Evolutionary conservation across 2,329 filamentous ascomycete species (phyloP), one percentile per base, ranked within the genome.

Genomic region (Tolypocladium tropicale): DNA sequence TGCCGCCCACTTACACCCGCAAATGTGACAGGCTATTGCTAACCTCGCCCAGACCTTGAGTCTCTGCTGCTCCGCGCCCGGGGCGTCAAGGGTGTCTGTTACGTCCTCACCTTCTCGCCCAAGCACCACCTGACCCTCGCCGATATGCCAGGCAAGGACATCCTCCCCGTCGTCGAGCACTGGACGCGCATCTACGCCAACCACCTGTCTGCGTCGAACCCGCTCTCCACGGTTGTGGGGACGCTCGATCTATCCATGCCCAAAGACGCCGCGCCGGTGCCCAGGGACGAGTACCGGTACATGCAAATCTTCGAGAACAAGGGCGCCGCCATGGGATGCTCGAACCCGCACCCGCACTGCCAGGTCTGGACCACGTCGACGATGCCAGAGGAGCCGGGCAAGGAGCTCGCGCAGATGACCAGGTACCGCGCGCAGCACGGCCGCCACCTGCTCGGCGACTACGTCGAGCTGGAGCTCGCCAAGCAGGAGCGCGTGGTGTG

Each of bases 271-370:
- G 67, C 69, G 11, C 72, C 72, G 6, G 49, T 64, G 1, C 86
- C 90, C 5, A 83, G 79, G 53, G 81, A 88, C 54, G 90, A 95
- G 72, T 90, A 95, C 65, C 84, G 88, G 55, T 97, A 95, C 74
- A 96, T 99, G 92, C 94, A 99, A 70, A 97, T 99, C 61, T 99
- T 99, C 60, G 94, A 99, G 75, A 99, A 99, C 78, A 99, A 99
- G 74, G 94, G 94, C 53, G 85, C 89, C 1, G 90, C 93, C 12
- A 99, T 99, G 94, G 94, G 94, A 53, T 99, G 94, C 77, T 97
- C 93, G 1, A 99, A 99, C 70, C 94, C 94, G 1, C 94, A 99
- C 70, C 94, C 94, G 0, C 94, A 99, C 73, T 93, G 94, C 57
- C 94, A 99, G 71, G 80, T 96, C 60, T 99, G 94, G 94, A 94